phyloP scores from a whole-genome alignment of 2,329 filamentous ascomycete genomes.

The Colletotrichum acutatum region DNA sequence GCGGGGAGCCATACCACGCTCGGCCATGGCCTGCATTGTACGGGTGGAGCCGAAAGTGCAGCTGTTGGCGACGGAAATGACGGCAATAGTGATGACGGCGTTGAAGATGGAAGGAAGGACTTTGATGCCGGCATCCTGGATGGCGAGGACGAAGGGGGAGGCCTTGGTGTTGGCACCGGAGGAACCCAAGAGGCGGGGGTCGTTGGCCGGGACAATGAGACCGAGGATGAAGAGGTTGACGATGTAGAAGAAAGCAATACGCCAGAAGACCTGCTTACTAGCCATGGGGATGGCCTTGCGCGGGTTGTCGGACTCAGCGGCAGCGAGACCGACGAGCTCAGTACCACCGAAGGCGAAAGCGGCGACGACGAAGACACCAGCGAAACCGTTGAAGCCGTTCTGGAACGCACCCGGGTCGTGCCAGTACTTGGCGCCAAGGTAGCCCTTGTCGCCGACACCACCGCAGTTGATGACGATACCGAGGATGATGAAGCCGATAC shows the following conservation, averaged over 20 bases:
- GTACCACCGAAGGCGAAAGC: slow-evolving; percentile 39
- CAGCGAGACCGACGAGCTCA: slow-evolving; percentile 40
- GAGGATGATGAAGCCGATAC: slow-evolving; percentile 36
- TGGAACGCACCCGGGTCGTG: slow-evolving; percentile 38
- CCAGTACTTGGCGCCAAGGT: slow-evolving; percentile 39
- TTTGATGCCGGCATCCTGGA: slow-evolving; percentile 60
- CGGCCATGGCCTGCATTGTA: slow-evolving; percentile 61
- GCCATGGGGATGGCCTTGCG: slow-evolving; percentile 40
- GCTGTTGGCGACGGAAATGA: slow-evolving; percentile 63
- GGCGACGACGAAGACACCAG: slow-evolving; percentile 37
- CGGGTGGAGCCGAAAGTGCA: slow-evolving; percentile 62
- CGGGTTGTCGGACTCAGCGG: slow-evolving; percentile 39
- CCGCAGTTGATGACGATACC: slow-evolving; percentile 39
- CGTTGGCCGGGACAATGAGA: slow-evolving; percentile 37
- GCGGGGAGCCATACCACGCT: slow-evolving; percentile 63
- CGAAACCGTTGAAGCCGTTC: slow-evolving; percentile 41
- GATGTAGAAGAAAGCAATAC: slow-evolving; percentile 40
- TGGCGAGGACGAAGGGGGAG: slow-evolving; percentile 64
- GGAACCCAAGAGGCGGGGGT: slow-evolving; percentile 36
- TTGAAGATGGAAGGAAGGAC: slow-evolving; percentile 65
- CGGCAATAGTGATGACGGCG: slow-evolving; percentile 59
- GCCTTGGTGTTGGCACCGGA: slow-evolving; percentile 54
- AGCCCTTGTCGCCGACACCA: slow-evolving; percentile 36
- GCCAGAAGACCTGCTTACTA: slow-evolving; percentile 40
- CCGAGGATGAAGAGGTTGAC: slow-evolving; percentile 39